Base-by-base conservation (phyloP, 2,329 filamentous ascomycete species). In the Trichoderma oligosporum region DNA sequence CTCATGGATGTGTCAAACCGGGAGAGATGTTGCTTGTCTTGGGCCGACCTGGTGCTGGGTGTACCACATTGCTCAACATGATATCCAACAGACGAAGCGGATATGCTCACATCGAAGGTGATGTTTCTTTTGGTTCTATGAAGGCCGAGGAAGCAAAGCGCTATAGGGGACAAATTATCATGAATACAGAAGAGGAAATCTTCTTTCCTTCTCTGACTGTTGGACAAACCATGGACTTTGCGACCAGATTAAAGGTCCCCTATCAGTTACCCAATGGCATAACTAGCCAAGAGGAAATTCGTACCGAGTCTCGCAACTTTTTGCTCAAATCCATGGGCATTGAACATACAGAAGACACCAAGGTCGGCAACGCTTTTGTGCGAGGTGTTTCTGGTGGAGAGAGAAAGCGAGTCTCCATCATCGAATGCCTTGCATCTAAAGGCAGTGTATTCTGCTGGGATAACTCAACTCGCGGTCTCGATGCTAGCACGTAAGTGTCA, bases 1-100 rank as follows among this genome's bases (percentile, higher is more conserved):
- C 80, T 57, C 81, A 85, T 66, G 87, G 87, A 9, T 88, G 84
- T 62, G 82, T 90, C 49, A 85, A 85, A 67, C 86, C 86, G 0
- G 87, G 86, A 18, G 85, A 89, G 70, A 88, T 89, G 86, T 71
- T 88, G 1, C 73, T 89, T 0, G 85, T 89, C 0, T 74, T 89
- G 0, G 87, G 87, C 3, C 78, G 85, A 1, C 86, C 87, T 0
- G 87, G 86, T 0, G 78, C 84, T 2, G 86, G 86, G 31, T 91
- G 87, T 67, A 88, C 86, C 0, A 87, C 86, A 0, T 76, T 91
- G 14, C 75, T 91, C 44, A 90, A 87, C 64, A 76, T 87, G 63
- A 75, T 91, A 4, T 78, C 85, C 49, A 90, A 90, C 64, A 78
- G 82, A 56, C 74, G 85, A 35, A 71, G 70, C 4, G 85, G 85